These are phyloP conservation scores for Dacryopinax spathularia DNA, from an alignment of 768 basidiomycete species.

Conservation along the genomic window DNA sequence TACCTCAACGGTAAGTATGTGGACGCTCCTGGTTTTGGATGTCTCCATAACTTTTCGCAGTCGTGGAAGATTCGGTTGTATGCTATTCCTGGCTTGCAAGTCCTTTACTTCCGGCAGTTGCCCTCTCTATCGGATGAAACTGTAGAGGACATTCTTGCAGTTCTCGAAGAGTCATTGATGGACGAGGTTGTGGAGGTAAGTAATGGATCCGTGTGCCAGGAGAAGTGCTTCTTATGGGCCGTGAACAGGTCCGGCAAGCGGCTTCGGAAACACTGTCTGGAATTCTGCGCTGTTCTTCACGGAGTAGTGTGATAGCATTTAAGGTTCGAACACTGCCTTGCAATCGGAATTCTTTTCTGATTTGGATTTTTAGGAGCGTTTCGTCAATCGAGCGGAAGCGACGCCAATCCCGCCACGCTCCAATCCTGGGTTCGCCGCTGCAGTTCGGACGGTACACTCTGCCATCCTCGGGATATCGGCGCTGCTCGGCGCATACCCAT, in stretches of 20 bases:
- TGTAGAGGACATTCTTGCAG: slow-evolving; percentile 69
- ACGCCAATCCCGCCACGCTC: slow-evolving; percentile 51
- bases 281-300: slow-evolving; percentile 29
- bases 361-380: slow-evolving; percentile 46
- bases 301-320: slow-evolving; percentile 28
- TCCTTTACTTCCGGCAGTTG: slow-evolving; percentile 79
- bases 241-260: slow-evolving; percentile 16
- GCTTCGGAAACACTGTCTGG: slow-evolving; percentile 25
- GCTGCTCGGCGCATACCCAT: slow-evolving; percentile 85
- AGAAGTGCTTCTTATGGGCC: too few relatives aligned
- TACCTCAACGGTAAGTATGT: slow-evolving; percentile 47
- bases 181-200: slow-evolving; percentile 31
- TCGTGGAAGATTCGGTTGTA: slow-evolving; percentile 83
- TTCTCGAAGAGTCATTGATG: slow-evolving; percentile 58
- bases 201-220: too few relatives aligned
- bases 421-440: slow-evolving; percentile 48
- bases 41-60: slow-evolving; percentile 25
- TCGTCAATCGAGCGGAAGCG: slow-evolving; percentile 55
- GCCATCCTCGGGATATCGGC: slow-evolving; percentile 91
- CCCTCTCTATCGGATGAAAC: slow-evolving; percentile 64
- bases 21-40: too few relatives aligned
- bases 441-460: slow-evolving; percentile 69
- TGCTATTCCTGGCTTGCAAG: slow-evolving; percentile 72
- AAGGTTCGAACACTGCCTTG: slow-evolving; percentile 17
- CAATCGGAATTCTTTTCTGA: neutral